Evolutionary conservation across 2,329 filamentous ascomycete species (phyloP).

Genomic region (Venturiaceae sp.): DNA sequence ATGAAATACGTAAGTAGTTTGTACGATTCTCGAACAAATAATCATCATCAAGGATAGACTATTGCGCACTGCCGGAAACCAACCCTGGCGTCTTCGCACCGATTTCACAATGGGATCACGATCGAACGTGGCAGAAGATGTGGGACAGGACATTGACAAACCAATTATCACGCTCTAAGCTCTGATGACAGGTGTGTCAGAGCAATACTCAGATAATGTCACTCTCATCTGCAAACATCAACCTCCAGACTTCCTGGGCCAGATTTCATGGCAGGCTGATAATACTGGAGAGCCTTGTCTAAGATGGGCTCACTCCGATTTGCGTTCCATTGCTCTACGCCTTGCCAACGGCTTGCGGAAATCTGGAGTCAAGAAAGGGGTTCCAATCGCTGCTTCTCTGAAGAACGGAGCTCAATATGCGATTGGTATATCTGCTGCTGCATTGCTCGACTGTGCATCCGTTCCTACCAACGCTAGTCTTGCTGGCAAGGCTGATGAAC

Average conservation of each 20-base stretch:
- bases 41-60: no score
- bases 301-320: not conserved
- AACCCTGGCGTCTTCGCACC: no score
- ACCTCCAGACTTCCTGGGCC: not conserved
- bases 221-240: not conserved
- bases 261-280: not conserved
- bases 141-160: no score
- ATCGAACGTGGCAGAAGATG: no score
- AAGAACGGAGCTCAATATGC: not conserved
- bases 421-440: not conserved
- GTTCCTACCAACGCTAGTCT: not conserved
- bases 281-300: not conserved
- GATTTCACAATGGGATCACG: no score
- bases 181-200: not conserved
- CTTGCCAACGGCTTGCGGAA: not conserved
- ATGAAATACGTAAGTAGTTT: no score
- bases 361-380: not conserved
- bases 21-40: no score
- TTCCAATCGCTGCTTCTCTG: not conserved
- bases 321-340: not conserved
- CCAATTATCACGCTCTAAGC: not conserved
- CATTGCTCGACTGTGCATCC: not conserved
- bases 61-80: no score
- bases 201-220: not conserved
- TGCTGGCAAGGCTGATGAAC: not conserved